Conservation (phyloP, 1,284 basidiomycete species). For the Phylloporus gajari region DNA sequence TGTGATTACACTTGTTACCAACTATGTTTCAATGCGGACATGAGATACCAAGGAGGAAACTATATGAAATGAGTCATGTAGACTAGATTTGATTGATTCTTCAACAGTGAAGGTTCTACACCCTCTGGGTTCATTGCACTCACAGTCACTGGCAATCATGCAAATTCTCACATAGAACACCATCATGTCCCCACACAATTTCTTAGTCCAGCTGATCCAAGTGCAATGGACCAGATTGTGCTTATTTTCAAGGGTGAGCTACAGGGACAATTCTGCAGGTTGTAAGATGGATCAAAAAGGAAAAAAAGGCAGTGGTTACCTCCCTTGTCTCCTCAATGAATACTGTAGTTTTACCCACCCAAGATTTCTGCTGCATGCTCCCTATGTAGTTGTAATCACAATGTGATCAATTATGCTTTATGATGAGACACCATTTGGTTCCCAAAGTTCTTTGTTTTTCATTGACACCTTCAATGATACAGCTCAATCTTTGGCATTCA, state of each 20-base stretch:
- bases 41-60: conserved; percentile 2
- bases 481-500: no score
- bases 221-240: no score
- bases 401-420: no score
- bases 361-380: no score
- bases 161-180: neutral
- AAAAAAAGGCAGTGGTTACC: conserved; percentile 3
- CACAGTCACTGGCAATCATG: no score
- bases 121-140: no score
- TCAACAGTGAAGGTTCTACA: neutral
- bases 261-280: conserved; percentile 9
- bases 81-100: conserved; percentile 12
- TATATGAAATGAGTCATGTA: conserved; percentile 8
- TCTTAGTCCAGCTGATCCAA: conserved; percentile 6
- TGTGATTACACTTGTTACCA: neutral
- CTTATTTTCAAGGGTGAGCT: conserved; percentile 1
- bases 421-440: no score
- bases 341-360: no score
- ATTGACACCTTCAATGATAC: no score
- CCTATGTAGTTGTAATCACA: no score
- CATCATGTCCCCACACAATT: conserved; percentile 9
- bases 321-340: no score
- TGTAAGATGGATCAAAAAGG: conserved; percentile 5
- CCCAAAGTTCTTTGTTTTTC: no score
- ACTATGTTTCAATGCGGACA: conserved; percentile 7